Evolutionary conservation across 2,329 filamentous ascomycete species (phyloP).

Genomic region (Xylariaceae sp.): DNA sequence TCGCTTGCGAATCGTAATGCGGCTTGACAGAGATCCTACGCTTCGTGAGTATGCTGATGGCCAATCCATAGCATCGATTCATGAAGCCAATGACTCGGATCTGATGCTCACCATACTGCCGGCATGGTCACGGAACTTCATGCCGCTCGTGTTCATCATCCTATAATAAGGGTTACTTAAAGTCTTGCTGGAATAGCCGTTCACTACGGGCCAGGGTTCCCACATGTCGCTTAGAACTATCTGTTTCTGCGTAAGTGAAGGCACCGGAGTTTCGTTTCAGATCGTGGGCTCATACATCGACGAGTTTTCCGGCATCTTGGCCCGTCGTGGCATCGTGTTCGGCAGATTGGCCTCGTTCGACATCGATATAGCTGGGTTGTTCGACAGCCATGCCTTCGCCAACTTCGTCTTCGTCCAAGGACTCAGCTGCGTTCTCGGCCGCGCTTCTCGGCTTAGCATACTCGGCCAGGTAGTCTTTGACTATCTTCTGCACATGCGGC

Average conservation of each 20-base stretch:
- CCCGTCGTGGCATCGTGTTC: slow-evolving; percentile 28
- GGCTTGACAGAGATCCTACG: slow-evolving; percentile 80
- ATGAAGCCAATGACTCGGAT: neutral
- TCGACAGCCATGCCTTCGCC: slow-evolving; percentile 33
- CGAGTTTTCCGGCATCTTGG: slow-evolving; percentile 50
- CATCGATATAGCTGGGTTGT: slow-evolving; percentile 59
- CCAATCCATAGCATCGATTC: neutral
- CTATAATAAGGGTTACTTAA: slow-evolving; percentile 94
- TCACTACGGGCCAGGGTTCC: slow-evolving; percentile 83
- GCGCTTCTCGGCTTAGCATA: slow-evolving; percentile 22
- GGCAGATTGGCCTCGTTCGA: slow-evolving; percentile 48
- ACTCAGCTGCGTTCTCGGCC: slow-evolving; percentile 6
- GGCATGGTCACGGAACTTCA: slow-evolving; percentile 78
- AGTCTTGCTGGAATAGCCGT: slow-evolving; percentile 76
- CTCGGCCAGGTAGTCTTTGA: slow-evolving; percentile 68
- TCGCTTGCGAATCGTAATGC: slow-evolving; percentile 82
- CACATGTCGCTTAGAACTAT: slow-evolving; percentile 99
- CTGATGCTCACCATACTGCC: slow-evolving; percentile 78
- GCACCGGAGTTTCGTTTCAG: neutral
- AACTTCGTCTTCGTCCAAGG: neutral
- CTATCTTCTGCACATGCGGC: slow-evolving; percentile 64
- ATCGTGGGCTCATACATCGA: slow-evolving; percentile 52
- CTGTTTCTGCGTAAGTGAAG: slow-evolving; percentile 33
- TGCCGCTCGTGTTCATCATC: slow-evolving; percentile 99
- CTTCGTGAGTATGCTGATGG: neutral